These are phyloP conservation scores for Alternaria alternata DNA, from an alignment of 2,329 filamentous ascomycete genomes.

Conservation along the genomic window DNA sequence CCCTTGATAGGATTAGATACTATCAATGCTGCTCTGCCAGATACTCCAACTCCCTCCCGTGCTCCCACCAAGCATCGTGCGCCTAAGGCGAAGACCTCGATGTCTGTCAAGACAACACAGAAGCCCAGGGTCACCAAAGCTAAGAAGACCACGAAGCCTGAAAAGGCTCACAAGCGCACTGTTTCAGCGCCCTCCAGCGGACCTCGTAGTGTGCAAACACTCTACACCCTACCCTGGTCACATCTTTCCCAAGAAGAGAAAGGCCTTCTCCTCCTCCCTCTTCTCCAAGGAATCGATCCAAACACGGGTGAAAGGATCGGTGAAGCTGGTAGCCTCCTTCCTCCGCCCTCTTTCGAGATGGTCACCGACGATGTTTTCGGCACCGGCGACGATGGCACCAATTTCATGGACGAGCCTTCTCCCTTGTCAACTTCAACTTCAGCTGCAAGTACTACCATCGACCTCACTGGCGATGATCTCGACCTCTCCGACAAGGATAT, in stretches of 20 bases:
- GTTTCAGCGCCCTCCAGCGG: neutral
- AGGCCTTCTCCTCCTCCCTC: slow-evolving; percentile 24
- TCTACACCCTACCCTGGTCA: slow-evolving; percentile 20
- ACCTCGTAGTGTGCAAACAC: slow-evolving; percentile 8
- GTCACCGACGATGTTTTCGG: slow-evolving; percentile 2
- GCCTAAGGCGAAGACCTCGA: neutral
- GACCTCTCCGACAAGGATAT: neutral
- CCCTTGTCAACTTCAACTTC: neutral
- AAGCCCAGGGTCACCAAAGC: neutral
- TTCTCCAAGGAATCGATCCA: slow-evolving; percentile 31
- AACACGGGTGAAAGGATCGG: slow-evolving; percentile 6
- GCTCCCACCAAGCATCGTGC: neutral
- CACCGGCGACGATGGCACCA: neutral
- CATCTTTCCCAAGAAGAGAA: slow-evolving; percentile 26
- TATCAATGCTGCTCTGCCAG: neutral
- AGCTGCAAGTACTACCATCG: neutral
- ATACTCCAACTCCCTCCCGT: neutral
- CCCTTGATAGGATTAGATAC: neutral
- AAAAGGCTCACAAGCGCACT: slow-evolving; percentile 4
- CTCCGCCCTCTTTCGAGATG: neutral
- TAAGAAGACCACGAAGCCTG: slow-evolving; percentile 8
- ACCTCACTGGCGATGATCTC: neutral
- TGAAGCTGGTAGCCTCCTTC: neutral
- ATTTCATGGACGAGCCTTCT: neutral
- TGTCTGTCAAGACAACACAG: neutral